Base-by-base conservation (phyloP, 345 rosid species). In the Triadica sebifera region DNA sequence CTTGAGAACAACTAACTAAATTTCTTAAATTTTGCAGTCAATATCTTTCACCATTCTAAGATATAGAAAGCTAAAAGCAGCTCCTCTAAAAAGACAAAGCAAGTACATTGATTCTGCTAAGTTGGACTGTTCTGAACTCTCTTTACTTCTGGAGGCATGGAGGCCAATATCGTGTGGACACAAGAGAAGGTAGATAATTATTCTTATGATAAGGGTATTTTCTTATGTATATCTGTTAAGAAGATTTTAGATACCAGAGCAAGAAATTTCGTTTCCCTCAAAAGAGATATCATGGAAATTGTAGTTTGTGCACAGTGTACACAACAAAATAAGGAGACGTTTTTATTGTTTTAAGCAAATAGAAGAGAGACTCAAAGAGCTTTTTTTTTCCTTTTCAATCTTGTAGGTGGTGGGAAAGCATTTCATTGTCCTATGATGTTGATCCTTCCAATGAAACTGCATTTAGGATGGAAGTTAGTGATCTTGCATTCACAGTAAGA, bases 361-460 rank as follows among this genome's bases (percentile, higher is more conserved):
- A 52, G 53, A 71, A 65, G 63, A 39, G 63, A 39, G 41, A 63
- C 19, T 41, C 20, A 60, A 51, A 55, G 59, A 8, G 19, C 50
- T 25, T 34, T 22, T 55, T 62, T 64, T 52, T 4, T 71, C 50
- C 78, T 69, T 19, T 52, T 45, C 0, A 17, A 12, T 12, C 15
- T 67, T 68, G 43, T 49, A 94, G 98, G 90, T 94, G 98, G 98
- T 94, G 98, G 98, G 97, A 94, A 20, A 89, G 93, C 63, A 77
- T 91, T 57, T 87, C 94, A 8, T 80, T 91, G 84, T 97, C 98
- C 49, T 90, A 86, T 64, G 97, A 91, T 84, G 83, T 94, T 82
- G 91, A 90, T 84, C 45, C 72, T 72, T 87, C 89, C 63, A 89
- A 89, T 66, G 95, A 89, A 82, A 81, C 61, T 75, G 80, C 88